Conservation (phyloP, 2,329 filamentous ascomycete species). For the Fusarium burgessii region DNA sequence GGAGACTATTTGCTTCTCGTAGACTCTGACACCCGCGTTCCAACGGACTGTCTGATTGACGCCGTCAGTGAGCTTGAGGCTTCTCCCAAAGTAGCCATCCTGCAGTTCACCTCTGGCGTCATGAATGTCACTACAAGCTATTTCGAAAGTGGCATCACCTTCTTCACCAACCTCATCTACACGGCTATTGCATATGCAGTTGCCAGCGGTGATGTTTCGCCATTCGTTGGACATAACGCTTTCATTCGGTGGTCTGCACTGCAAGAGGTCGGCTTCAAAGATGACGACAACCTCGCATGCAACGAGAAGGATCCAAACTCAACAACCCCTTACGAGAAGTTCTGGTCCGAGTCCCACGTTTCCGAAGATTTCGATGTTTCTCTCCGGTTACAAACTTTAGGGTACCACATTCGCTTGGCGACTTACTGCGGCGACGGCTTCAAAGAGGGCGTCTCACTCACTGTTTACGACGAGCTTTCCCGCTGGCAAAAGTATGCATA, state of each 20-base stretch:
- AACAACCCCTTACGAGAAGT: slow-evolving; percentile 55
- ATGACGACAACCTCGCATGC: slow-evolving; percentile 60
- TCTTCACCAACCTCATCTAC: slow-evolving; percentile 81
- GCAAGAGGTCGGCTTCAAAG: slow-evolving; percentile 20
- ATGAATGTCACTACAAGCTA: slow-evolving; percentile 79
- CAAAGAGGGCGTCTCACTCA: slow-evolving; percentile 78
- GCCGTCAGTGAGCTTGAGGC: slow-evolving; percentile 78
- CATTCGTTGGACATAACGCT: slow-evolving; percentile 83
- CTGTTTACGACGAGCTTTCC: slow-evolving; percentile 77
- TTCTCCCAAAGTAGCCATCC: slow-evolving; percentile 75
- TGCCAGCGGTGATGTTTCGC: slow-evolving; percentile 76
- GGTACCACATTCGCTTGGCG: slow-evolving; percentile 75
- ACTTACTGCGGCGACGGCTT: slow-evolving; percentile 77
- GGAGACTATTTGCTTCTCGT: background rate
- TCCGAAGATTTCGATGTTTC: slow-evolving; percentile 79
- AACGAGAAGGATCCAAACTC: background rate
- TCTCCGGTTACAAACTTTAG: slow-evolving; percentile 75
- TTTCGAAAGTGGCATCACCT: slow-evolving; percentile 71
- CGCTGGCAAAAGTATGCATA: slow-evolving; percentile 81
- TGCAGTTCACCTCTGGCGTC: slow-evolving; percentile 79
- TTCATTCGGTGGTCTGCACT: slow-evolving; percentile 71
- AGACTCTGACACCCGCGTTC: slow-evolving; percentile 72
- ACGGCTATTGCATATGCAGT: slow-evolving; percentile 77
- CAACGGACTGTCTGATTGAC: slow-evolving; percentile 74
- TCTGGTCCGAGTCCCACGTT: slow-evolving; percentile 80